phyloP scores from a whole-genome alignment of 768 basidiomycete species.

The Peribolospora baueri region DNA sequence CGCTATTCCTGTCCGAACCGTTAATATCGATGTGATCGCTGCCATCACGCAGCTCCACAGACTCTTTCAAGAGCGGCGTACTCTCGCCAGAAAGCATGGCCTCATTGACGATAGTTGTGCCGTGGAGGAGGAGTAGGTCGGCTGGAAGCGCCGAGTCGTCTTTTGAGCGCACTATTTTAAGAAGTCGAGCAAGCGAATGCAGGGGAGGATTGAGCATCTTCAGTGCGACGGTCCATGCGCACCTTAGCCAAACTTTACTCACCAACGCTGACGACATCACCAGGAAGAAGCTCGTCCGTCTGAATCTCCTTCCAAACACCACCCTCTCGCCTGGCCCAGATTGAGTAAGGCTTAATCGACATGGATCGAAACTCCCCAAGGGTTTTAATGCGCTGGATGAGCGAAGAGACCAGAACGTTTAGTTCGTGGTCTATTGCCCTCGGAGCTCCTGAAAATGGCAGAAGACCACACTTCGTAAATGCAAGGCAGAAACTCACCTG shows the following conservation, averaged over 20 bases:
- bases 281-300: conserved; percentile 70
- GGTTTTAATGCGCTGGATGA: conserved; percentile 56
- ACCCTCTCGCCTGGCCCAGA: conserved; percentile 52
- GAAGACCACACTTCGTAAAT: not conserved
- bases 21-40: conserved; percentile 62
- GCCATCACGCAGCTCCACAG: conserved; percentile 56
- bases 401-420: not conserved
- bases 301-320: conserved; percentile 50
- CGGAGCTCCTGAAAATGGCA: not conserved
- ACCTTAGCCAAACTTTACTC: conserved; percentile 17
- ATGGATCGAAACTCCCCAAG: conserved; percentile 90
- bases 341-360: conserved; percentile 73
- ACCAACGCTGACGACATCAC: conserved; percentile 67
- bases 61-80: conserved; percentile 87
- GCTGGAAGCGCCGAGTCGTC: conserved; percentile 76
- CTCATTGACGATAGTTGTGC: conserved; percentile 91
- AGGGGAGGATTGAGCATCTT: not conserved
- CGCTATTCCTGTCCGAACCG: conserved; percentile 56
- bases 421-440: not conserved
- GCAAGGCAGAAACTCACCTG: conserved; percentile 33
- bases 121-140: conserved; percentile 73
- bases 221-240: not conserved
- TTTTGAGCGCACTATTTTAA: conserved; percentile 21
- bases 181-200: not conserved
- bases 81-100: conserved; percentile 98